A percentile compares a stretch with the other conserved stretches of the same genome.
phyloP scores from a whole-genome alignment of 495 filamentous ascomycete genomes.

The Talaromyces stipitatus region DNA sequence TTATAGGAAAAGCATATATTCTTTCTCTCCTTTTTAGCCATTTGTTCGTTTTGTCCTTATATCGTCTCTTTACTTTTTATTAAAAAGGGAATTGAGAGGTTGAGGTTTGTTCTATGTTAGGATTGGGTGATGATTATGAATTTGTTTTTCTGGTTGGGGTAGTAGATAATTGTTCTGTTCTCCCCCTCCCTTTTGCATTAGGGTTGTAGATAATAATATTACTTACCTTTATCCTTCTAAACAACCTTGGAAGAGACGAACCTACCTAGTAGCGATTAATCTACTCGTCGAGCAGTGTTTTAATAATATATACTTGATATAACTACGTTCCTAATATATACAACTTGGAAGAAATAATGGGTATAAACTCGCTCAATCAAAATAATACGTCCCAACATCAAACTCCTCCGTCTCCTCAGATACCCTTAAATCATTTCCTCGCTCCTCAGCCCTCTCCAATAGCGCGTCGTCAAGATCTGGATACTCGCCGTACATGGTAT shows the following conservation, averaged over 20 bases:
- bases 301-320: not conserved
- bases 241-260: too few species aligned
- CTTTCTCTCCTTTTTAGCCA: not conserved
- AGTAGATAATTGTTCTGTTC: not conserved
- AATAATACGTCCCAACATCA: conserved; percentile 7
- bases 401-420: conserved; percentile 4
- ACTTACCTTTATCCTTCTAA: not conserved
- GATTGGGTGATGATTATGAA: not conserved
- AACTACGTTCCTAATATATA: not conserved
- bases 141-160: not conserved
- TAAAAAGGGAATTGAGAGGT: not conserved
- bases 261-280: too few species aligned
- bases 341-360: not conserved
- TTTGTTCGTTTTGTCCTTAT: not conserved
- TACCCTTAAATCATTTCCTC: not conserved
- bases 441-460: conserved; percentile 7
- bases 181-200: not conserved
- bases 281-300: too few species aligned
- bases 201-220: conserved; percentile 1
- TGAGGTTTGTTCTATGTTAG: conserved; percentile 2
- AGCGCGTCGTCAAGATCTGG: conserved; percentile 20
- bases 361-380: not conserved
- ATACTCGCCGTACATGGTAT: conserved; percentile 13
- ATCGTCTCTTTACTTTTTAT: not conserved
- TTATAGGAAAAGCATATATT: not conserved